Conservation (phyloP, 2,329 filamentous ascomycete genomes). For the Aspergillus sojae region DNA sequence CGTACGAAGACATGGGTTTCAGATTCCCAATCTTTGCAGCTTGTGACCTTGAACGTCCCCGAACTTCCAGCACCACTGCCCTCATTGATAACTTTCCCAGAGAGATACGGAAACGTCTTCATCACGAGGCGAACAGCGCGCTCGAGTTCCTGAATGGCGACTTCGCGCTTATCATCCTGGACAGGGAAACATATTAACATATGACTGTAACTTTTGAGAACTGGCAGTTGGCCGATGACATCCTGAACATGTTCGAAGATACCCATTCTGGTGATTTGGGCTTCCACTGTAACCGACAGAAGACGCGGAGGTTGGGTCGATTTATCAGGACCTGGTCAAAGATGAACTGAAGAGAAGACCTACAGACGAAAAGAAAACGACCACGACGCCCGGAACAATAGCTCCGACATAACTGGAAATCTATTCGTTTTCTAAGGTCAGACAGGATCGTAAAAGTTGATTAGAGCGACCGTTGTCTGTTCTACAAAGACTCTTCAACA, state of each 20-base stretch:
- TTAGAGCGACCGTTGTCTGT: neutral
- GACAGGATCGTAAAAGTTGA: neutral
- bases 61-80: slow-evolving; percentile 8
- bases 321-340: neutral
- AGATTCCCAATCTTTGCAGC: neutral
- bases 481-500: neutral
- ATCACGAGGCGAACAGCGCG: slow-evolving; percentile 13
- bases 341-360: neutral
- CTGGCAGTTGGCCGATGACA: slow-evolving; percentile 25
- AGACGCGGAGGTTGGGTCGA: neutral
- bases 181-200: slow-evolving; percentile 24
- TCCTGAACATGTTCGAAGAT: slow-evolving; percentile 20
- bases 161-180: slow-evolving; percentile 1
- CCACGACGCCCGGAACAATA: neutral
- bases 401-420: neutral
- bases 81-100: slow-evolving; percentile 18
- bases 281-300: neutral
- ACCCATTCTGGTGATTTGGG: neutral
- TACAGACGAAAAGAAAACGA: too few species aligned
- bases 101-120: slow-evolving; percentile 18
- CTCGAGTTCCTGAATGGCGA: slow-evolving; percentile 11
- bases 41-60: slow-evolving; percentile 16
- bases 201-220: slow-evolving; percentile 26
- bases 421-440: neutral
- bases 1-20: slow-evolving; percentile 9